Evolutionary conservation across 441 rosid species (phyloP), one percentile per base, ranked within the genome.

Genomic region (Rhodomyrtus psidioides): DNA sequence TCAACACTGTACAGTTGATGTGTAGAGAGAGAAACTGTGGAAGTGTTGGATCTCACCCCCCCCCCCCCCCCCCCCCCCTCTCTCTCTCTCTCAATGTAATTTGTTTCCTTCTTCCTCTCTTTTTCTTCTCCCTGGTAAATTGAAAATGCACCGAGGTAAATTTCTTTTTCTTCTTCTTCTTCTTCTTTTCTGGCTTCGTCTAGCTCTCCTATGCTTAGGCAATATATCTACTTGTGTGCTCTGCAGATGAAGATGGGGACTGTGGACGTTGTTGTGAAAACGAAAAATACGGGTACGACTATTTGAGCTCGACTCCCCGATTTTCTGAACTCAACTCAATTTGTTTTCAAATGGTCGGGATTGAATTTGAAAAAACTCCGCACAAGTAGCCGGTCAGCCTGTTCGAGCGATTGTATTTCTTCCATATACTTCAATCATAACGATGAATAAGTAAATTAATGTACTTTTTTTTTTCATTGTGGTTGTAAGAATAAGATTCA

Each of bases 1-100:
- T 6, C 92, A 91, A 83, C 81, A 83, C 49, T 96, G 98, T 86
- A 85, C 85, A n/a, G 96, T 94, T 27, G 96, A 94, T 49, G 89
- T 93, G 59, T 93, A 82, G 79, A 86, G 23, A 59, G 65, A 39
- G 21, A 27, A 39, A 19, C 46, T 5, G 49, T 21, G 79, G 79
- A 21, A 34, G n/a, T 39, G 79, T 21, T 39, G 42, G 9, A 70
- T 19, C 79, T 65, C 23, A 15, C 55, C 5, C 54, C 4, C 17
- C 27, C 21, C 14, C 19, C n/a, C 62, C n/a, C 62, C 24, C 6
- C 24, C 58, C 24, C 28, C n/a, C n/a, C 24, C 60, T 57, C 16
- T 57, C 62, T n/a, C 65, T 34, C n/a, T 34, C 55, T 6, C 24
- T 27, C 15, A 59, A 17, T 23, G 55, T 10, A 30, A 17, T 24